Evolutionary conservation across 2,329 filamentous ascomycete genomes (phyloP).

Genomic region (Alternaria sp.): DNA sequence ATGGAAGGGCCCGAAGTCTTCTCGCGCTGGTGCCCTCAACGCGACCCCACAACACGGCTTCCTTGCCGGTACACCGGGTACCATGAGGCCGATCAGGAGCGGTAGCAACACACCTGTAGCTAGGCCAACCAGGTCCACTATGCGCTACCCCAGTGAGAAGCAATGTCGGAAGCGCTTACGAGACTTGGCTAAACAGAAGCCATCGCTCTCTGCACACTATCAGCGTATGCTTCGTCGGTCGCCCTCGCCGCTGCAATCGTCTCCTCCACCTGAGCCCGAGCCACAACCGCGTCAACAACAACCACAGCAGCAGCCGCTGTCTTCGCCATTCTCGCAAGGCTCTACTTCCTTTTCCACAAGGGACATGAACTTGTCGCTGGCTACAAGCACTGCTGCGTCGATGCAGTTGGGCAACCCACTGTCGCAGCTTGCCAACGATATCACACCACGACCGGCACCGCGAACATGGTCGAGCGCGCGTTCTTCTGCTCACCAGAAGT

Average conservation of each 20-base stretch:
- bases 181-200: conserved; percentile 65
- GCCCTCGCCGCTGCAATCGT: conserved; percentile 62
- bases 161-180: conserved; percentile 65
- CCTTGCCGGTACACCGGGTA: conserved; percentile 52
- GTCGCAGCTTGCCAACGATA: conserved; percentile 51
- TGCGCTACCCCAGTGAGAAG: conserved; percentile 64
- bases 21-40: conserved; percentile 32
- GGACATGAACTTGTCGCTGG: conserved; percentile 59
- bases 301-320: conserved; percentile 43
- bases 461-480: conserved; percentile 53
- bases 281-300: conserved; percentile 33
- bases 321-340: conserved; percentile 44
- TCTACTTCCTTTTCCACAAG: conserved; percentile 52
- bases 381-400: conserved; percentile 58
- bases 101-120: conserved; percentile 58
- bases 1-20: conserved; percentile 59
- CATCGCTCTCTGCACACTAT: conserved; percentile 68
- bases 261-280: conserved; percentile 43
- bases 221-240: conserved; percentile 66
- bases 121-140: conserved; percentile 44
- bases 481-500: conserved; percentile 59
- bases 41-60: conserved; percentile 21
- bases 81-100: conserved; percentile 51
- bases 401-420: conserved; percentile 59
- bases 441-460: conserved; percentile 42